Evolutionary conservation across 192 early-diverging fungal genomes (phyloP).

Genomic region (Backusella sp.): DNA sequence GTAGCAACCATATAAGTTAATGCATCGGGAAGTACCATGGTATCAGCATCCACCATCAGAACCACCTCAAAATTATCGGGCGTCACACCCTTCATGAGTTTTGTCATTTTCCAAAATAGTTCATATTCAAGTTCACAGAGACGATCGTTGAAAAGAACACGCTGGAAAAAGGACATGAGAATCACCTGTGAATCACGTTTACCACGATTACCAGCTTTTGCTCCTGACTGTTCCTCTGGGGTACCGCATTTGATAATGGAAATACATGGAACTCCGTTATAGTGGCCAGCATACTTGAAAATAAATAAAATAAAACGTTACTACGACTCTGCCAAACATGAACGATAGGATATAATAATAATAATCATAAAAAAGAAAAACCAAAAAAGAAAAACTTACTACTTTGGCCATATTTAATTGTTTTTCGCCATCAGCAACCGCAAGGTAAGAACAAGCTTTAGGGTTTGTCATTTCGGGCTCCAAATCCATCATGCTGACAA

Average conservation of each 20-base stretch:
- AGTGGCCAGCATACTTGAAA: constrained; percentile 65
- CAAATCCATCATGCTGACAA: constrained; percentile 74
- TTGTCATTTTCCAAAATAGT: constrained; percentile 80
- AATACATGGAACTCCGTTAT: constrained; percentile 59
- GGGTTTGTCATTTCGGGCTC: constrained; percentile 60
- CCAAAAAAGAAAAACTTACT: constrained; percentile 30
- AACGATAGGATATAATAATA: background rate
- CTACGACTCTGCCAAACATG: background rate
- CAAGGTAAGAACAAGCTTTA: constrained; percentile 72
- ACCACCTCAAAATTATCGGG: constrained; percentile 81
- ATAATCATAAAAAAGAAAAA: background rate
- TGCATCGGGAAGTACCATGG: constrained; percentile 75
- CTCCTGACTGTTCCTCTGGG: constrained; percentile 58
- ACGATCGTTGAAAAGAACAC: constrained; percentile 77
- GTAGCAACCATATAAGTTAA: constrained; percentile 85
- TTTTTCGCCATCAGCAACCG: constrained; percentile 75
- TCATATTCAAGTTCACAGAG: constrained; percentile 90
- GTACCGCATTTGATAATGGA: constrained; percentile 76
- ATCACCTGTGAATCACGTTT: constrained; percentile 97
- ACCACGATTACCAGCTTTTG: constrained; percentile 87
- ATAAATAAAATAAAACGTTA: background rate
- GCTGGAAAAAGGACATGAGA: constrained; percentile 91
- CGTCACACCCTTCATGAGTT: constrained; percentile 75
- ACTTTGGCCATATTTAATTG: constrained; percentile 86
- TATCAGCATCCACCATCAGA: constrained; percentile 90